Evolutionary conservation across 768 basidiomycete genomes (phyloP), one percentile per base, ranked within the genome.

Genomic region (Termitomyces titanicus): DNA sequence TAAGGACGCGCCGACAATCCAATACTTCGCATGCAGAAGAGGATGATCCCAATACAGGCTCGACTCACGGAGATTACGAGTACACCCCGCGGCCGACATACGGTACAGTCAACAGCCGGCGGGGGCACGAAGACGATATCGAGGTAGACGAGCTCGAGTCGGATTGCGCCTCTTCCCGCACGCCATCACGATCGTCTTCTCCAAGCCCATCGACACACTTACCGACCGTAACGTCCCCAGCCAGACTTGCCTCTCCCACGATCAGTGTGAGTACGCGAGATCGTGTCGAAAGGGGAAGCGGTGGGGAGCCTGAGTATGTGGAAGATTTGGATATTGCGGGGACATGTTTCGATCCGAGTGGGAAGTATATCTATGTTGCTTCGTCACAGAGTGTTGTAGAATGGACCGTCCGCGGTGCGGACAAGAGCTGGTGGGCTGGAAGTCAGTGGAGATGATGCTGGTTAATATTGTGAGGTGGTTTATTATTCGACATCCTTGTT

Each of bases 401-500:
- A 66, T 94, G 89, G 88, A 75, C 79, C 42, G 75, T 94, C 50
- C 75, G 80, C 20, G 87, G 86, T 5, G 81, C 83, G 13, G 85
- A 86, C 59, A 88, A 86, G 74, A 73, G 80, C 48, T 91, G 87
- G 87, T 90, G 85, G 84, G 70, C 75, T 42, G 79, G 74, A 60
- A 74, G 76, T 44, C 68, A 68, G 27, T 81, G 79, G 79, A 69
- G 64, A 50, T 79, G 51, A 68, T 17, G 27, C 4, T 29, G n/a
- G 10, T 51, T 29, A 27, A 8, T 6, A 3, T 29, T n/a, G n/a
- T n/a, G n/a, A n/a, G n/a, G n/a, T n/a, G n/a, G n/a, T n/a, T n/a
- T n/a, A n/a, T n/a, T n/a, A n/a, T n/a, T n/a, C n/a, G n/a, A n/a
- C n/a, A n/a, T n/a, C n/a, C n/a, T n/a, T n/a, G 34, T 48, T 6